These are phyloP conservation scores for Geotrichum klebahnii DNA, from an alignment of 1,139 yeast genomes.

Conservation along the genomic window DNA sequence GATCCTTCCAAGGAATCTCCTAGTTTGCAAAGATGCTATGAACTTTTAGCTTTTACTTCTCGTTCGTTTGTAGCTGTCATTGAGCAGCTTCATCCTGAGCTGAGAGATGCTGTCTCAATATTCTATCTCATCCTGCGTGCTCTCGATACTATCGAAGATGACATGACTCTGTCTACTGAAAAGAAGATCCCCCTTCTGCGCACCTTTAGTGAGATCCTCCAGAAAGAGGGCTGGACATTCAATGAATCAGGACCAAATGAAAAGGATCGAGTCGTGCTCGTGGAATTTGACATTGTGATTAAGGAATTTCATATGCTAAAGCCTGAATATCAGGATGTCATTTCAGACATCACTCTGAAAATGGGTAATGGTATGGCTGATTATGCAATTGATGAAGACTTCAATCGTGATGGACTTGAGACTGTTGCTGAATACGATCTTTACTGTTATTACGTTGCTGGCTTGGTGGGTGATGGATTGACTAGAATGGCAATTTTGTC, in stretches of 20 bases:
- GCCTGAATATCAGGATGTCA: slow-evolving; percentile 72
- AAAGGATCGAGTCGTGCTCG: slow-evolving; percentile 73
- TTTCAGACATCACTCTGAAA: slow-evolving; percentile 66
- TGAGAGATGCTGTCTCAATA: slow-evolving; percentile 59
- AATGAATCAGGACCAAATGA: slow-evolving; percentile 63
- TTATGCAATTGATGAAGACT: slow-evolving; percentile 69
- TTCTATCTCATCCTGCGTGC: slow-evolving; percentile 86
- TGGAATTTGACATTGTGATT: slow-evolving; percentile 66
- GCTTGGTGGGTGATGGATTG: slow-evolving; percentile 93
- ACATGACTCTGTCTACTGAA: slow-evolving; percentile 74
- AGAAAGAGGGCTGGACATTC: slow-evolving; percentile 72
- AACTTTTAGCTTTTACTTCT: slow-evolving; percentile 65
- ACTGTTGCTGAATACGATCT: slow-evolving; percentile 79
- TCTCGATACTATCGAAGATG: slow-evolving; percentile 94
- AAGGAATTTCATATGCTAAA: slow-evolving; percentile 67
- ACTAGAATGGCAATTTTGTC: slow-evolving; percentile 61
- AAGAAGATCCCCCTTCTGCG: slow-evolving; percentile 73
- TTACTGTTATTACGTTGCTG: slow-evolving; percentile 97
- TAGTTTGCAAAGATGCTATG: slow-evolving; percentile 61
- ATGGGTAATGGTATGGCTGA: slow-evolving; percentile 99
- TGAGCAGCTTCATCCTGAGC: slow-evolving; percentile 83
- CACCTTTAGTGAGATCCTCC: slow-evolving; percentile 55
- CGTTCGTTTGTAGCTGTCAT: slow-evolving; percentile 93
- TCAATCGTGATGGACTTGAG: slow-evolving; percentile 71
- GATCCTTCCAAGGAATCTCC: slow-evolving; percentile 45